Conservation (phyloP, 257 asterid genomes). For the Nyctanthes arbortristis region DNA sequence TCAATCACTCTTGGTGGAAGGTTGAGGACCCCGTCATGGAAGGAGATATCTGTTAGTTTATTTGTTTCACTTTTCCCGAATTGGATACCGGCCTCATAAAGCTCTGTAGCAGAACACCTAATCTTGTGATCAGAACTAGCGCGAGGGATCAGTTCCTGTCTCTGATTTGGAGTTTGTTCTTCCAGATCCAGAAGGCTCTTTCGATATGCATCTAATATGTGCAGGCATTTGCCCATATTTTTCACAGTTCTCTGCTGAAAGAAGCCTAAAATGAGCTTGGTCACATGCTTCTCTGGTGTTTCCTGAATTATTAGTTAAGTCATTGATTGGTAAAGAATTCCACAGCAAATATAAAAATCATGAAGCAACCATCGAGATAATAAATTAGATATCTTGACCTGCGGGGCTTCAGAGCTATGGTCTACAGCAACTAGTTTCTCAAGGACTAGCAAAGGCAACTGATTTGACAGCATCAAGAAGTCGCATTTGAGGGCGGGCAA, state of each 20-base stretch:
- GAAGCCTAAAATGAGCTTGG: too few species aligned
- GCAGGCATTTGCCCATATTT: conserved; percentile 3
- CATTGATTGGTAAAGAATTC: too few species aligned
- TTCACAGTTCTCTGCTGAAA: too few species aligned
- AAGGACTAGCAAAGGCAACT: conserved; percentile 16
- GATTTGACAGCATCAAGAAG: conserved; percentile 20
- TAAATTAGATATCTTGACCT: too few species aligned
- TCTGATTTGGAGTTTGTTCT: too few species aligned
- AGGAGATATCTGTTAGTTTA: conserved; percentile 29
- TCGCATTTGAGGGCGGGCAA: conserved; percentile 17
- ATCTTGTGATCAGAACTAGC: conserved; percentile 19
- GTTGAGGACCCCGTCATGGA: conserved; percentile 28
- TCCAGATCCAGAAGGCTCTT: conserved; percentile 11
- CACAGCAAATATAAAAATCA: too few species aligned
- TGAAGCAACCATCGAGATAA: too few species aligned
- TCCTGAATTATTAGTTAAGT: too few species aligned
- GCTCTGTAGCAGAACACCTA: conserved; percentile 39
- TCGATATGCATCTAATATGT: conserved; percentile 34
- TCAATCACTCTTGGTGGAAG: conserved; percentile 35
- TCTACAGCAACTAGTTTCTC: not conserved
- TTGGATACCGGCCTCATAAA: conserved; percentile 35
- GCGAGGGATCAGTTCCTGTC: too few species aligned
- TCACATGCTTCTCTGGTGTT: too few species aligned
- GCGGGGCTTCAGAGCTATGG: too few species aligned
- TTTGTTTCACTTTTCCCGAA: conserved; percentile 20